Conservation (phyloP, 257 asterid species). For the Euphrasia confusa region DNA sequence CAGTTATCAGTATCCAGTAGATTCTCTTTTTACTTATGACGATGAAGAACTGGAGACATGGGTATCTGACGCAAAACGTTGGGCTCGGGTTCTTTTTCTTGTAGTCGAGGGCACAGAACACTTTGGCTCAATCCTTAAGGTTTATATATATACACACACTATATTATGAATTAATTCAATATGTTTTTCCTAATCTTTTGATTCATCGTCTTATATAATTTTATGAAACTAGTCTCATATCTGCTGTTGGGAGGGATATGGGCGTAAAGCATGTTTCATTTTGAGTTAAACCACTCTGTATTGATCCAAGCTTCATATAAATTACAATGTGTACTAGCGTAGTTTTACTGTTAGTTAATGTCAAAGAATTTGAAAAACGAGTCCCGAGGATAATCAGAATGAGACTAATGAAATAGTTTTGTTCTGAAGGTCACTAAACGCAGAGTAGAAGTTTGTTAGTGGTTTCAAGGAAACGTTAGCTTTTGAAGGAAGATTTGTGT, state of each 20-base stretch:
- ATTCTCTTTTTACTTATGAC: slow-evolving; percentile 43
- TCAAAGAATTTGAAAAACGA: not conserved
- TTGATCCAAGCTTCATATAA: not conserved
- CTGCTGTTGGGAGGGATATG: not conserved
- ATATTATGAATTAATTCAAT: slow-evolving; percentile 4
- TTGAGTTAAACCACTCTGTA: not conserved
- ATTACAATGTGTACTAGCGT: not conserved
- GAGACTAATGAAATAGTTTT: not conserved
- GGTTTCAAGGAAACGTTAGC: not conserved
- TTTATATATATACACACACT: slow-evolving; percentile 10
- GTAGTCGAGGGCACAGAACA: slow-evolving; percentile 38
- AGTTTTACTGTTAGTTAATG: not conserved
- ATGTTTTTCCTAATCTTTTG: slow-evolving; percentile 2
- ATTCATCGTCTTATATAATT: not conserved
- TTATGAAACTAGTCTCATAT: not conserved
- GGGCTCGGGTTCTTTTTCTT: slow-evolving; percentile 85
- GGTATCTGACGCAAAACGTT: slow-evolving; percentile 72
- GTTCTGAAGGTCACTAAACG: not conserved
- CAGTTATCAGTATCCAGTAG: slow-evolving; percentile 35
- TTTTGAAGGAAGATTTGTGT: not conserved
- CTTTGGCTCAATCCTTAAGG: slow-evolving; percentile 52
- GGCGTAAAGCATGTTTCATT: not conserved
- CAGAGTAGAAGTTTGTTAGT: not conserved
- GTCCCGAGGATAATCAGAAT: not conserved
- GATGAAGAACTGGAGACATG: slow-evolving; percentile 83